phyloP scores from a whole-genome alignment of 228 moss, liverwort and hornwort genomes.

The Sphagnum fallax region DNA sequence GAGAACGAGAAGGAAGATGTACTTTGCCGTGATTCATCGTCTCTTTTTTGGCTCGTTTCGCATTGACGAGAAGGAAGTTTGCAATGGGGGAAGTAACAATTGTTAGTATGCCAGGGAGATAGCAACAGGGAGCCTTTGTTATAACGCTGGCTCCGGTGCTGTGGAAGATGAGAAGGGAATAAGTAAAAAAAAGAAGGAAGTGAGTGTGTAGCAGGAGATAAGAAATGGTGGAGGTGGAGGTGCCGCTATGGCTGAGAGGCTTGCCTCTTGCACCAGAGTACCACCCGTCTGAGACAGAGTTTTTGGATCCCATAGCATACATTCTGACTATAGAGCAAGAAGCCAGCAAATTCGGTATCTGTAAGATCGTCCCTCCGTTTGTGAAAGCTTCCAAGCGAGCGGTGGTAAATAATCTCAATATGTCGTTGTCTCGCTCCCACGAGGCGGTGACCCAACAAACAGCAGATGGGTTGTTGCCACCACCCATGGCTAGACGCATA shows the following conservation, averaged over 20 bases:
- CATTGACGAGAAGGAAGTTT: too few relatives aligned
- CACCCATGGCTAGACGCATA: slow-evolving; percentile 49
- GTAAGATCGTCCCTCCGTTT: slow-evolving; percentile 85
- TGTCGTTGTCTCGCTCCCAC: slow-evolving; percentile 51
- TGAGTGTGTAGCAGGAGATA: too few relatives aligned
- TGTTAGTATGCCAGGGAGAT: too few relatives aligned
- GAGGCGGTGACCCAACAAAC: slow-evolving; percentile 12
- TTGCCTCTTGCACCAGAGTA: slow-evolving; percentile 82
- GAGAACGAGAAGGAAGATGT: too few relatives aligned
- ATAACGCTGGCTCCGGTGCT: too few relatives aligned
- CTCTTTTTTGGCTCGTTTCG: too few relatives aligned
- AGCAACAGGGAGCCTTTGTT: too few relatives aligned
- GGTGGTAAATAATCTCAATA: slow-evolving; percentile 69
- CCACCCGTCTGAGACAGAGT: slow-evolving; percentile 91
- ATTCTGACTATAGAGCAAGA: slow-evolving; percentile 79
- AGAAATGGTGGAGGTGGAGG: slow-evolving; percentile 61
- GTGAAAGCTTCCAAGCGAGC: slow-evolving; percentile 67
- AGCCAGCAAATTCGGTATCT: slow-evolving; percentile 74
- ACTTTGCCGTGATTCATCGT: too few relatives aligned
- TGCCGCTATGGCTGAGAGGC: slow-evolving; percentile 67
- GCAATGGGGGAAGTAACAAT: too few relatives aligned
- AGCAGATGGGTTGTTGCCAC: slow-evolving; percentile 16
- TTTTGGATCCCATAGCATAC: slow-evolving; percentile 84
- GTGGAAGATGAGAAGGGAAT: too few relatives aligned
- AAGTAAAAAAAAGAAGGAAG: too few relatives aligned